Evolutionary conservation across 1,139 yeast species (phyloP), one percentile per base, ranked within the genome.

Genomic region (Blastobotrys malaysiensis): DNA sequence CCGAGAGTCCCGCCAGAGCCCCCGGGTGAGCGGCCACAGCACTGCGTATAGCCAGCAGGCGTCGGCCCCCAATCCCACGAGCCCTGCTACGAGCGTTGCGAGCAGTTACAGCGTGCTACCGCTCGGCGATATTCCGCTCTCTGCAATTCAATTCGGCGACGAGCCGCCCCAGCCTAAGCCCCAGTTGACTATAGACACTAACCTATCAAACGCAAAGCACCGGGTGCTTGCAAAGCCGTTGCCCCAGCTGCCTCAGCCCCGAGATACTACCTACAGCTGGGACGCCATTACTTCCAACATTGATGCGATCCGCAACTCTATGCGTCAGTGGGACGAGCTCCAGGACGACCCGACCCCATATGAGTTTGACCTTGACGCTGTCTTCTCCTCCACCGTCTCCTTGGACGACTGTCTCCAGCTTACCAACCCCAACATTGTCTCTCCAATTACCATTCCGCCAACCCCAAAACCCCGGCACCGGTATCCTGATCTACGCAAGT

Each of bases 231-330:
- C 31, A 5, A 44, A 44, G 45, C 27, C 26, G 27, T 43, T n/a
- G 9, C 48, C 22, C 36, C 22, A 20, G 11, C 9, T 19, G 20
- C 14, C 50, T 26, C n/a, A 16, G 13, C 11, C 49, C 3, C 24
- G 31, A 9, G 18, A 48, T 2, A 13, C 5, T 31, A 19, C 11
- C 7, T 62, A 62, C 51, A 61, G 62, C 21, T 62, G 65, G 65
- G 64, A 60, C 19, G 52, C 49, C 14, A 61, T 62, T 43, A 53
- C 55, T 9, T 55, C 62, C 20, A 63, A 61, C 50, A 51, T 63
- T 18, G 55, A 57, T 47, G 43, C 19, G 11, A 60, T 63, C 43
- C 52, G 53, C 20, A 51, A 55, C 7, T 57, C 61, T 9, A 55
- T 61, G 49, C 47, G 55, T 16, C 52, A 52, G 20, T 53, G 61